These are phyloP conservation scores for Bimuria novae-zelandiae DNA, from an alignment of 2,329 filamentous ascomycete genomes.

Conservation along the genomic window DNA sequence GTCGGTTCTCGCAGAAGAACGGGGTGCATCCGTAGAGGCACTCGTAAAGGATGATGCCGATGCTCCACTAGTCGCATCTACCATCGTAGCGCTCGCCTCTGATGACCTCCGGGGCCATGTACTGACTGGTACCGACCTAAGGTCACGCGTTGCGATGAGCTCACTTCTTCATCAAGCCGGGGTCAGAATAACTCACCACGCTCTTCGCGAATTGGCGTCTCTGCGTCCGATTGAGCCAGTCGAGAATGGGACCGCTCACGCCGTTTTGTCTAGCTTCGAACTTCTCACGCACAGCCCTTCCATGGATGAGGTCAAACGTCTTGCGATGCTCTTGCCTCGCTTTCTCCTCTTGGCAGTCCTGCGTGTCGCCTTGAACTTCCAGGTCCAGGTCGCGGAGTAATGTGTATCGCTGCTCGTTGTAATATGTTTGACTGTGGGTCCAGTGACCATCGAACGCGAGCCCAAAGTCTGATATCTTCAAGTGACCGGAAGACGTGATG, in stretches of 20 bases:
- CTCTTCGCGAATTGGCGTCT: slow-evolving; percentile 78
- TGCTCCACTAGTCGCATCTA: slow-evolving; percentile 95
- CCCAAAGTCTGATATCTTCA: slow-evolving; percentile 96
- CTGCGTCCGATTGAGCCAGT: slow-evolving; percentile 52
- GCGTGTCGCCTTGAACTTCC: slow-evolving; percentile 70
- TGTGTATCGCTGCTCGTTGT: slow-evolving; percentile 78
- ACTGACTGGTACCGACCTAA: slow-evolving; percentile 87
- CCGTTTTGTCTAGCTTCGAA: slow-evolving; percentile 28
- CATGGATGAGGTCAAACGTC: slow-evolving; percentile 47
- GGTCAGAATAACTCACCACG: slow-evolving; percentile 48
- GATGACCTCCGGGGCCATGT: slow-evolving; percentile 97
- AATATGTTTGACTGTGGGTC: slow-evolving; percentile 88
- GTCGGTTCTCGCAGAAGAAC: slow-evolving; percentile 79
- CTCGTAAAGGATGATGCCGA: slow-evolving; percentile 93
- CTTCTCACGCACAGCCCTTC: slow-evolving; percentile 18
- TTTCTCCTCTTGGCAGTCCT: slow-evolving; percentile 63
- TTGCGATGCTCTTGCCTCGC: slow-evolving; percentile 26
- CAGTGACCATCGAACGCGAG: slow-evolving; percentile 94
- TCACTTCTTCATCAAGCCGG: not conserved
- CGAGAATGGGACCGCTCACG: slow-evolving; percentile 38
- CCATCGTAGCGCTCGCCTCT: slow-evolving; percentile 83
- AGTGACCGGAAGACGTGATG: slow-evolving; percentile 82
- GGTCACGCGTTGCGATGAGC: not conserved
- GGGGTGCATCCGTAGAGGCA: slow-evolving; percentile 92
- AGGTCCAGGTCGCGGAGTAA: slow-evolving; percentile 79